These are phyloP conservation scores for Pythium biforme DNA, from an alignment of 352 stramenopile genomes.

Conservation along the genomic window DNA sequence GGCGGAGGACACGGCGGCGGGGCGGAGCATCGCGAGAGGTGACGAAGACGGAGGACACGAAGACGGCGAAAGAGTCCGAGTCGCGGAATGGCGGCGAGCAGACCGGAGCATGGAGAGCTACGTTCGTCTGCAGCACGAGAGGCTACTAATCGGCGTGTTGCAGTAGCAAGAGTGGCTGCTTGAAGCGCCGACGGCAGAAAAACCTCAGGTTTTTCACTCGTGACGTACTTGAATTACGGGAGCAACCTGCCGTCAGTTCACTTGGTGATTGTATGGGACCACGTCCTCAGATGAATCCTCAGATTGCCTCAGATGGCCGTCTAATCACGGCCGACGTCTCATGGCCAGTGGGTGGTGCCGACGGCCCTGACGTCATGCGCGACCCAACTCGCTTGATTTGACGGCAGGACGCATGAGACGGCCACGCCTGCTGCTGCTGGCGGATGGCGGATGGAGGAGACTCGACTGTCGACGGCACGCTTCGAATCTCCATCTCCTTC, in stretches of 20 bases:
- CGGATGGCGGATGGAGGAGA: too few species aligned
- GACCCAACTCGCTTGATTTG: neutral
- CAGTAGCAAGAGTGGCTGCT: conserved; percentile 14
- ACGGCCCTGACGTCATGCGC: conserved; percentile 5
- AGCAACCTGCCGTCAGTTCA: neutral
- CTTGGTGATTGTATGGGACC: conserved; percentile 6
- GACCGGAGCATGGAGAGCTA: neutral
- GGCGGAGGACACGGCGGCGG: neutral
- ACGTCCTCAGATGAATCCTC: conserved; percentile 17
- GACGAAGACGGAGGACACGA: neutral
- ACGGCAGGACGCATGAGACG: conserved; percentile 11
- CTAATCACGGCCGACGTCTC: conserved; percentile 23
- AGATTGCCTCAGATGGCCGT: conserved; percentile 24
- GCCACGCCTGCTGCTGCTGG: conserved; percentile 56
- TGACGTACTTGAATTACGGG: conserved; percentile 27
- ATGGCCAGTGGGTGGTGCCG: conserved; percentile 16
- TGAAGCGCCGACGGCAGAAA: conserved; percentile 20
- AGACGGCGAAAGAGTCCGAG: neutral
- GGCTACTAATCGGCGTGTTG: conserved; percentile 18
- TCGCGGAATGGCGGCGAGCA: conserved; percentile 15
- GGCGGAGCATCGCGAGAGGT: conserved; percentile 12
- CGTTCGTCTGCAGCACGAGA: conserved; percentile 20
- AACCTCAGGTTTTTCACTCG: conserved; percentile 28
- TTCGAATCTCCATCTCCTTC: too few species aligned
- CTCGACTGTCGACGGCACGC: too few species aligned